Conservation (phyloP, 73 alveolate species). For the Paramecium octaurelia region DNA sequence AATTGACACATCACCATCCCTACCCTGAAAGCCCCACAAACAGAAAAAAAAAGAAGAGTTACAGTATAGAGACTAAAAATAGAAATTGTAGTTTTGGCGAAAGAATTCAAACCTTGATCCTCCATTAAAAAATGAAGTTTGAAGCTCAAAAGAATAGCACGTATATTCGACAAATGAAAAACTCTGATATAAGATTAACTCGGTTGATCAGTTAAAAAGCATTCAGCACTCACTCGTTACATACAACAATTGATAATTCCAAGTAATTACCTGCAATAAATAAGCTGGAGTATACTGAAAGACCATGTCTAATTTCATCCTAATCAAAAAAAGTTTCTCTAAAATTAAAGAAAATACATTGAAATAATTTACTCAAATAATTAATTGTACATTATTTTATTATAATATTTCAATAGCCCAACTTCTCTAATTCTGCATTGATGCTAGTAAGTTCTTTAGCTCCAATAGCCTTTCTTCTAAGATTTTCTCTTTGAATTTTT, state of each 20-base stretch:
- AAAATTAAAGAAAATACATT: neutral
- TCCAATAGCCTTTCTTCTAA: conserved; percentile 46
- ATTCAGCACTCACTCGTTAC: neutral
- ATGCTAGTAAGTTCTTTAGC: conserved; percentile 30
- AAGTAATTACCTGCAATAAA: neutral
- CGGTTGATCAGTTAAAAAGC: neutral
- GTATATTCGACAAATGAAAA: neutral
- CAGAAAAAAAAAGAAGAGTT: neutral
- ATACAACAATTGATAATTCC: neutral
- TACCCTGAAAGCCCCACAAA: neutral
- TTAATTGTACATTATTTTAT: conserved; percentile 12
- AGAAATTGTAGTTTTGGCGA: neutral
- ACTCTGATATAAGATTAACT: neutral
- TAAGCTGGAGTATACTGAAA: neutral
- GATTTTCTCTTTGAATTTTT: neutral
- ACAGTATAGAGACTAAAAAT: neutral
- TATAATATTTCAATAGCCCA: conserved; percentile 34
- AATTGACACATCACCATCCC: neutral
- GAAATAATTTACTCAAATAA: neutral
- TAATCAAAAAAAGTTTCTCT: neutral
- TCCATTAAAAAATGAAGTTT: neutral
- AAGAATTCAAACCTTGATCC: neutral
- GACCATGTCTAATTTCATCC: neutral
- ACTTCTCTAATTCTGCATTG: conserved; percentile 31
- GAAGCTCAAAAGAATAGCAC: neutral